Evolutionary conservation across 169 alveolate species (phyloP).

Genomic region (Plasmodium vinckei): DNA sequence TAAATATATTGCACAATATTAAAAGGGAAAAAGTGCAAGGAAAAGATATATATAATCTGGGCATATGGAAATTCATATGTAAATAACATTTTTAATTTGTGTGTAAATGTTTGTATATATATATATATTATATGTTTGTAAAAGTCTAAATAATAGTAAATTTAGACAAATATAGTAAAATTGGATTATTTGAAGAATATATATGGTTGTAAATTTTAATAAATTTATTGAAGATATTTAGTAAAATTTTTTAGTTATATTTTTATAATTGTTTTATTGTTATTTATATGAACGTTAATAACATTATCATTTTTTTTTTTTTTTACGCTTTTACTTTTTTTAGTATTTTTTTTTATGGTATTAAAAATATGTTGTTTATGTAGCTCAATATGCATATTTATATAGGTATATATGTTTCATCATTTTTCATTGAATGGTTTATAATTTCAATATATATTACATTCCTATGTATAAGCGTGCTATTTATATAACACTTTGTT

Average conservation of each 20-base stretch:
- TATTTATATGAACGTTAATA: constrained; percentile 25
- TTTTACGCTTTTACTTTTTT: constrained; percentile 14
- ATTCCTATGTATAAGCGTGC: no score
- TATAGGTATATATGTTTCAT: background rate
- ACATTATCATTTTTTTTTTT: constrained; percentile 1
- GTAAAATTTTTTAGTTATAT: constrained; percentile 7
- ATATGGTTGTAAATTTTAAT: background rate
- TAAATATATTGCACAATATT: constrained; percentile 33
- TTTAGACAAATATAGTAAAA: background rate
- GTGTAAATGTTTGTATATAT: constrained; percentile 7
- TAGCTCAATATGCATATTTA: background rate
- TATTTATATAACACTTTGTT: no score
- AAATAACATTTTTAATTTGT: background rate
- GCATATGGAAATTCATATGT: background rate
- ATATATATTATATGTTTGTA: constrained; percentile 1
- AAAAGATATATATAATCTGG: background rate
- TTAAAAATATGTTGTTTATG: background rate
- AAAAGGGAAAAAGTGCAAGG: background rate
- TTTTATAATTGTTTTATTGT: constrained; percentile 25
- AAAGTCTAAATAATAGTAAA: background rate
- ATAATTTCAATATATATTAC: no score
- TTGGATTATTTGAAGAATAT: background rate
- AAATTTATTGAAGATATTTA: constrained; percentile 1
- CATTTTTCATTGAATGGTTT: background rate
- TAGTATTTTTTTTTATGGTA: background rate